Evolutionary conservation across 2,329 filamentous ascomycete genomes (phyloP).

Genomic region (Fusarium tupiense): DNA sequence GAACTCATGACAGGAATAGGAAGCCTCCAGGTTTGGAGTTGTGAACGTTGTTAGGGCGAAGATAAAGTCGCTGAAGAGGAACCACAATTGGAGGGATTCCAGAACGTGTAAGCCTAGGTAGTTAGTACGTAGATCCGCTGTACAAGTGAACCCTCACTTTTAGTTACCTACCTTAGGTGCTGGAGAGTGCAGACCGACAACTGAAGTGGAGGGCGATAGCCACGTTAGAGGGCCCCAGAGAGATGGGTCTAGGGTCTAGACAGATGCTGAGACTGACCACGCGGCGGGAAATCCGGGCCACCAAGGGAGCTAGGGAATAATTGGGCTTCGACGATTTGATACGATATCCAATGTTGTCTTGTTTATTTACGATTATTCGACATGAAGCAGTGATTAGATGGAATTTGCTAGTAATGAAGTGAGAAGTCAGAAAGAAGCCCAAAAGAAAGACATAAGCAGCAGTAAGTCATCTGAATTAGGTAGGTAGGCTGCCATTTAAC

Average conservation of each 20-base stretch:
- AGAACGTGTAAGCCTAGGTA: constrained; percentile 13
- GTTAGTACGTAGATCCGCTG: neutral
- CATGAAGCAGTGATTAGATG: neutral
- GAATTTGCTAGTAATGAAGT: neutral
- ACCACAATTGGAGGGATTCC: constrained; percentile 30
- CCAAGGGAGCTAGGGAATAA: constrained; percentile 35
- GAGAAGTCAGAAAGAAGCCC: neutral
- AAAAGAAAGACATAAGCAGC: neutral
- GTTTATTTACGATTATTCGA: constrained; percentile 17
- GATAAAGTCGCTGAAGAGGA: constrained; percentile 6
- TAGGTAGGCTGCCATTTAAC: neutral
- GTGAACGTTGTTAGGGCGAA: constrained; percentile 16
- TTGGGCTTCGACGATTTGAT: constrained; percentile 24
- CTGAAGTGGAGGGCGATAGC: constrained; percentile 17
- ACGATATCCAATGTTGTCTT: constrained; percentile 20
- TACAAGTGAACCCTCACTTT: constrained; percentile 22
- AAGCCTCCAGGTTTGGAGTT: constrained; percentile 8
- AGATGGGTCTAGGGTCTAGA: constrained; percentile 34
- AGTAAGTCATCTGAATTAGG: neutral
- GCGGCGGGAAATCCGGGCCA: constrained; percentile 35
- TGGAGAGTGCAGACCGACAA: constrained; percentile 18
- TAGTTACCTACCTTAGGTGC: neutral
- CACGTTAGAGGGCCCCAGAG: constrained; percentile 3
- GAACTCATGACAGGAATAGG: constrained; percentile 32
- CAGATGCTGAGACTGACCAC: constrained; percentile 31